These are phyloP conservation scores for Hymenoscyphus occultus DNA, from an alignment of 2,329 filamentous ascomycete species.

Conservation along the genomic window DNA sequence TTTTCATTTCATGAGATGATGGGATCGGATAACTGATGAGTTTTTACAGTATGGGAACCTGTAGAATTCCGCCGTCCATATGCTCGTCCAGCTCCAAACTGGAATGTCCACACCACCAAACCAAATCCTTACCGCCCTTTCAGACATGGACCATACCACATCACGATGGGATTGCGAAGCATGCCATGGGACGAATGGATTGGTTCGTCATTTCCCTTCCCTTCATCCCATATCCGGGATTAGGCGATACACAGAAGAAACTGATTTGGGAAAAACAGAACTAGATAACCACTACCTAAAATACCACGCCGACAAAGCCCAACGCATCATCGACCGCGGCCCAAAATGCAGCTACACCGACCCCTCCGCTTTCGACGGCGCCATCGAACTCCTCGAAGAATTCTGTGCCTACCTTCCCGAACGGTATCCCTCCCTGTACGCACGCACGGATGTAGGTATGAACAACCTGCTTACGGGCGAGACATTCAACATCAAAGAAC, in stretches of 20 bases:
- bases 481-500: constrained; percentile 62
- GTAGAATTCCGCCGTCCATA: constrained; percentile 34
- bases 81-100: constrained; percentile 30
- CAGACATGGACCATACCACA: constrained; percentile 35
- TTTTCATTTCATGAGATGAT: background rate
- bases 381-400: constrained; percentile 74
- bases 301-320: constrained; percentile 69
- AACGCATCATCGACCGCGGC: constrained; percentile 64
- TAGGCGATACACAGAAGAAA: constrained; percentile 2
- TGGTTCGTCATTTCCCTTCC: constrained; percentile 21
- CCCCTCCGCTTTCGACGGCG: constrained; percentile 67
- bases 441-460: constrained; percentile 60
- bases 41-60: constrained; percentile 33
- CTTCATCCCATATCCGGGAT: background rate
- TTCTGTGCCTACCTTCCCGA: constrained; percentile 67
- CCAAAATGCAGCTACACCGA: constrained; percentile 65
- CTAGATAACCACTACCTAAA: constrained; percentile 75
- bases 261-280: constrained; percentile 45
- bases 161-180: constrained; percentile 37
- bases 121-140: constrained; percentile 37
- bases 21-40: background rate
- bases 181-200: constrained; percentile 39
- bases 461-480: constrained; percentile 71
- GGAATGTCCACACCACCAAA: constrained; percentile 35
- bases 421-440: constrained; percentile 71